phyloP scores from a whole-genome alignment of 176 grass and related monocot species.

The Aegilops bicornis region DNA sequence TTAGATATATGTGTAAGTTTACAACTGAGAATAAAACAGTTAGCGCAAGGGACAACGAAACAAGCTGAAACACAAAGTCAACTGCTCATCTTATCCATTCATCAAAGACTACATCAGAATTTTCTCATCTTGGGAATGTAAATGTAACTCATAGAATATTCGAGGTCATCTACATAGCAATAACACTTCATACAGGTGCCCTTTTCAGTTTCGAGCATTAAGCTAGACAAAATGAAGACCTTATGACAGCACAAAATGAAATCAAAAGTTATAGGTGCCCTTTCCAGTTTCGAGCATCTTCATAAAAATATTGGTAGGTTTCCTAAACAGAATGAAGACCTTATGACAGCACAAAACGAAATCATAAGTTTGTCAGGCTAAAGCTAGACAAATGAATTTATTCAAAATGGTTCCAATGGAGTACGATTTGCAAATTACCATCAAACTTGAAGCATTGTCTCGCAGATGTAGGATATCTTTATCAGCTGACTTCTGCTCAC shows the following conservation, averaged over 20 bases:
- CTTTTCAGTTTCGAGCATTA: neutral
- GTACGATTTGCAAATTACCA: constrained; percentile 36
- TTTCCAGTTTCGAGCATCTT: neutral
- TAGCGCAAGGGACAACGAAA: neutral
- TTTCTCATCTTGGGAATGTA: neutral
- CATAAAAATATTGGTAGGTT: neutral
- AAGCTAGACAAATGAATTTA: neutral
- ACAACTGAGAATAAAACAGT: constrained; percentile 3
- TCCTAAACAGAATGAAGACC: constrained; percentile 15
- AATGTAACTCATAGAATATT: neutral
- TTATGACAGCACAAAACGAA: neutral
- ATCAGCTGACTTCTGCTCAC: constrained; percentile 26
- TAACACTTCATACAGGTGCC: neutral
- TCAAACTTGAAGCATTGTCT: constrained; percentile 31
- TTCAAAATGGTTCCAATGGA: constrained; percentile 1
- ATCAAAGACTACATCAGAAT: neutral
- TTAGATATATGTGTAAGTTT: constrained; percentile 17
- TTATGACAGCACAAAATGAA: neutral
- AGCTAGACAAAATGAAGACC: constrained; percentile 12
- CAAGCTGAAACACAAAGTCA: neutral
- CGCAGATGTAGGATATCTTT: constrained; percentile 26
- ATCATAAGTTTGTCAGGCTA: neutral
- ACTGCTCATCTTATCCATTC: constrained; percentile 1
- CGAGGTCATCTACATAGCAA: neutral
- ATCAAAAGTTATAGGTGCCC: neutral